These are phyloP conservation scores for Pythium angustatum DNA, from an alignment of 352 stramenopile genomes.

Conservation along the genomic window DNA sequence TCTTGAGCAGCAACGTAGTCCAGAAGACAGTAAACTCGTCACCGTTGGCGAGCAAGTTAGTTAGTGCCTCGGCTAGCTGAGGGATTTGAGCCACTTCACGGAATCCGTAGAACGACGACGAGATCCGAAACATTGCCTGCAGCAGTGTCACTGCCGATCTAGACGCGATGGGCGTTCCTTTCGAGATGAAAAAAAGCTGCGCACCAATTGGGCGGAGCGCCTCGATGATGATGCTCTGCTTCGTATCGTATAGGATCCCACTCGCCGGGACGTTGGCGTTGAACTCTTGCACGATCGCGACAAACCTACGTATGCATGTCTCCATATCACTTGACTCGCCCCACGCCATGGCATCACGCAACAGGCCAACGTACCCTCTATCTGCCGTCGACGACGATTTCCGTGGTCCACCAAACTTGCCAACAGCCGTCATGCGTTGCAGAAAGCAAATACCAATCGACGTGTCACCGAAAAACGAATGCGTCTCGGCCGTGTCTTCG, in stretches of 20 bases:
- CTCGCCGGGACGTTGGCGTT: slow-evolving; percentile 89
- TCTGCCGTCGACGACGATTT: slow-evolving; percentile 55
- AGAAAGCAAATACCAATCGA: slow-evolving; percentile 82
- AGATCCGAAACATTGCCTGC: slow-evolving; percentile 84
- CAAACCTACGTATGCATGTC: slow-evolving; percentile 47
- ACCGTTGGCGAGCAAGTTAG: slow-evolving; percentile 72
- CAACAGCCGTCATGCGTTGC: slow-evolving; percentile 70
- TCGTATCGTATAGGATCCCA: slow-evolving; percentile 84
- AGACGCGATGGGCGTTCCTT: slow-evolving; percentile 61
- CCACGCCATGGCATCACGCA: slow-evolving; percentile 10
- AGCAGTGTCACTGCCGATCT: slow-evolving; percentile 71
- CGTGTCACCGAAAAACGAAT: slow-evolving; percentile 78
- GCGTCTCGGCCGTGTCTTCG: slow-evolving; percentile 66
- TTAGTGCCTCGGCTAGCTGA: slow-evolving; percentile 79
- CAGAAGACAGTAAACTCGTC: slow-evolving; percentile 89
- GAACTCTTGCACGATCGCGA: slow-evolving; percentile 86
- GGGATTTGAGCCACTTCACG: slow-evolving; percentile 75
- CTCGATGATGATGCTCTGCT: slow-evolving; percentile 72
- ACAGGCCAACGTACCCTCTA: slow-evolving; percentile 49
- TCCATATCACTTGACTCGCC: slow-evolving; percentile 27
- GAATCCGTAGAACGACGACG: slow-evolving; percentile 86
- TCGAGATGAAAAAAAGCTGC: slow-evolving; percentile 79
- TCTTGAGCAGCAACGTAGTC: slow-evolving; percentile 70
- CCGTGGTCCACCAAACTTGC: slow-evolving; percentile 55
- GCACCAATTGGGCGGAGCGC: slow-evolving; percentile 77